phyloP scores from a whole-genome alignment of 2,329 filamentous ascomycete genomes.

The Aspergillus neoniger region DNA sequence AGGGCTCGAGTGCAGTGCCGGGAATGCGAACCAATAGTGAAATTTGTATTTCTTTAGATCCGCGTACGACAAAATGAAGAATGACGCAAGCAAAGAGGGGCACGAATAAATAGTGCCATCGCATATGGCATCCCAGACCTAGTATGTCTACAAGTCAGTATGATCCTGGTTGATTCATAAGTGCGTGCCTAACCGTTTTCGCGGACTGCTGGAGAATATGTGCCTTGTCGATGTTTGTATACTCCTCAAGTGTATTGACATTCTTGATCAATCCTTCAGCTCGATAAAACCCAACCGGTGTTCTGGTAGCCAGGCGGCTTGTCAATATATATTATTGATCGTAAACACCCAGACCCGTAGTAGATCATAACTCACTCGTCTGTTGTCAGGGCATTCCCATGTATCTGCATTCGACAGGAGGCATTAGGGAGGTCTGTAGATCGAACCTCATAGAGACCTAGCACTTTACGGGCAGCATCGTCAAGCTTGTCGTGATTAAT shows the following conservation, averaged over 20 bases:
- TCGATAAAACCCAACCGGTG: constrained; percentile 70
- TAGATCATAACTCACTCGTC: constrained; percentile 65
- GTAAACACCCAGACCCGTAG: neutral
- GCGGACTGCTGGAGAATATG: constrained; percentile 77
- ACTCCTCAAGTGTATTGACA: constrained; percentile 93
- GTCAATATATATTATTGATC: constrained; percentile 8
- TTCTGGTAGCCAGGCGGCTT: constrained; percentile 46
- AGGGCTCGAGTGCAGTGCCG: constrained; percentile 85
- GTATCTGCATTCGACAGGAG: constrained; percentile 86
- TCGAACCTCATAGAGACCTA: constrained; percentile 87
- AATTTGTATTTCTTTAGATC: constrained; percentile 98
- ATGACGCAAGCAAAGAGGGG: constrained; percentile 86
- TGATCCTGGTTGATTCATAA: neutral
- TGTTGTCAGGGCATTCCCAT: constrained; percentile 80
- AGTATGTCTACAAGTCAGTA: constrained; percentile 15
- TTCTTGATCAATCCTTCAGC: constrained; percentile 95
- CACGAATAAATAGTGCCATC: constrained; percentile 96
- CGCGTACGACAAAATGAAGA: constrained; percentile 86
- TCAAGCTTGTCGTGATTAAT: constrained; percentile 97
- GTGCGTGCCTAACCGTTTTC: constrained; percentile 62
- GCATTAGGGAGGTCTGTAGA: constrained; percentile 68
- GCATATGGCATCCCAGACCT: constrained; percentile 97
- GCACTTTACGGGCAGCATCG: constrained; percentile 81
- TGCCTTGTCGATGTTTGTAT: constrained; percentile 77
- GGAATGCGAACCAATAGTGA: constrained; percentile 97